Base-by-base conservation (phyloP, 2,329 filamentous ascomycete genomes). In the Acrocalymma vagum region DNA sequence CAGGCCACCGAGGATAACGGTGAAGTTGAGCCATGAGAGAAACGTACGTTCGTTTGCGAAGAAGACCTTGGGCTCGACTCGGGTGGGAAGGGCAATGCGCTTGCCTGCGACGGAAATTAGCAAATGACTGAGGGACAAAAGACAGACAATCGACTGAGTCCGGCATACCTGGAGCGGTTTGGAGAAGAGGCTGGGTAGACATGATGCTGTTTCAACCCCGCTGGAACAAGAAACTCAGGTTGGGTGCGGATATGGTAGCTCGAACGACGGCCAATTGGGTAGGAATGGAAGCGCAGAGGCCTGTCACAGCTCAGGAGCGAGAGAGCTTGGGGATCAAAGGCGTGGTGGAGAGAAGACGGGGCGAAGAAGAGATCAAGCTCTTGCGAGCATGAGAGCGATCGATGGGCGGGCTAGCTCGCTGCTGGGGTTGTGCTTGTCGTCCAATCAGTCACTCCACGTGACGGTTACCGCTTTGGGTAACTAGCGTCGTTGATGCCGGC, bases 1-100 rank as follows among this genome's bases (percentile, higher is more conserved):
- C 34, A 99, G 85, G 52, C 94, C 94, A 65, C 94, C 94, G 48
- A 99, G 88, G 73, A 99, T 93, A 67, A 99, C 92, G 71, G 92
- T 96, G 80, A 97, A 97, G 82, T 99, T 99, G 67, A 99, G 89
- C 94, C 94, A 99, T 74, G 91, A 96, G 65, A 99, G 85, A 72
- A 99, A 99, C 51, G 94, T 99, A 52, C 94, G 90, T 78, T 99
- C 94, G 80, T 99, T 99, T 76, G 94, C 94, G 80, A 99, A 99
- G 84, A 97, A 99, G 79, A 99, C 94, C 77, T 99, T 99, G 63
- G 94, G 94, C 75, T 99, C 94, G 73, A 99, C 93, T 58, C 94
- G 91, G 46, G 93, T 96, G 42, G 94, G 94, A 53, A 99, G 90
- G 63, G 94, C 93, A 70, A 99, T 97, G 69, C 93, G 90, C 79